Percentiles rank a stretch among this genome's conserved stretches.
These are phyloP conservation scores for Thymus quinquecostatus DNA, from an alignment of 257 asterid genomes.

Conservation along the genomic window DNA sequence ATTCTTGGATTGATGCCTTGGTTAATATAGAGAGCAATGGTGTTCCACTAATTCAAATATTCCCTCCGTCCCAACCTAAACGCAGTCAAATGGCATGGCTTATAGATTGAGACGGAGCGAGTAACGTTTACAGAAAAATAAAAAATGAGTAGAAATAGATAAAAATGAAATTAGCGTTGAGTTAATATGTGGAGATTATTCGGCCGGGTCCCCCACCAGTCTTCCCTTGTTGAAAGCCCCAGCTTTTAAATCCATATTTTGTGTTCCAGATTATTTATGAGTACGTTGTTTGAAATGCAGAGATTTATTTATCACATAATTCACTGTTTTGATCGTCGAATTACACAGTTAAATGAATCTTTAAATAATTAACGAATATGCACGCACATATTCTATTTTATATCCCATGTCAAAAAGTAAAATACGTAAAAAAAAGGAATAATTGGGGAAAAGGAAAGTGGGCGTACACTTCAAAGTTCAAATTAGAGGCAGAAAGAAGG, in stretches of 20 bases:
- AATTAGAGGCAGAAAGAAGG: not conserved
- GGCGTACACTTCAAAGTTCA: conserved; percentile 11
- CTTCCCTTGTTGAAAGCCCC: too few relatives aligned
- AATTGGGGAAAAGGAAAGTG: not conserved
- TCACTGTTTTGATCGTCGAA: not conserved
- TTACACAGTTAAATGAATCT: not conserved
- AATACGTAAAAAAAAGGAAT: not conserved
- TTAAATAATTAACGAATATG: too few relatives aligned
- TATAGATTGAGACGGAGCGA: too few relatives aligned
- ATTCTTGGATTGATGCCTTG: not conserved
- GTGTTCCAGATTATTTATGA: not conserved
- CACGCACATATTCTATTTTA: too few relatives aligned
- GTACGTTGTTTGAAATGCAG: too few relatives aligned
- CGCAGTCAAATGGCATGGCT: too few relatives aligned
- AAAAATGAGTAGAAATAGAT: too few relatives aligned
- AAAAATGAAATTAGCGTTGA: too few relatives aligned
- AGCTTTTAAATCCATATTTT: too few relatives aligned
- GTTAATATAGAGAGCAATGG: not conserved
- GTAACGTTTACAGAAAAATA: not conserved
- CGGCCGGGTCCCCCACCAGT: not conserved
- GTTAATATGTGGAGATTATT: not conserved
- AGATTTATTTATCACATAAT: not conserved
- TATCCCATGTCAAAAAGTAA: too few relatives aligned
- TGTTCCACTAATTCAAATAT: not conserved
- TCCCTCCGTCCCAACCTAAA: too few relatives aligned